Base-by-base conservation (phyloP, 2,329 filamentous ascomycete species). In the Monilinia polystroma region DNA sequence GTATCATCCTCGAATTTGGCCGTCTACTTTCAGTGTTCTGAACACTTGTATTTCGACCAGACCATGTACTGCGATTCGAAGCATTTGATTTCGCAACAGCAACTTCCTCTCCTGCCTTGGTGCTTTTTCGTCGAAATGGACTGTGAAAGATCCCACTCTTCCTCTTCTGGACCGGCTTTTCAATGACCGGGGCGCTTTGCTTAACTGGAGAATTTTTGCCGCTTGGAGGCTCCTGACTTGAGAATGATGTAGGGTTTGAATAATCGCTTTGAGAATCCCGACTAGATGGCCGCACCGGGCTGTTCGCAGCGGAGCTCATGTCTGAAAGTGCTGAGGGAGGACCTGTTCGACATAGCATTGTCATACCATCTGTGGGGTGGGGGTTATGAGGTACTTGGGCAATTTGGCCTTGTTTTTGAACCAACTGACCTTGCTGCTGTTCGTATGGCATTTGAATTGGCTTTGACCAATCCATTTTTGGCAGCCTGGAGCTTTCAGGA, bases 321-420 rank as follows among this genome's bases (percentile, higher is more conserved):
- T 89, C 87, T n/a, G 87, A 89, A 60, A 84, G 84, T 52, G 89
- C 87, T 16, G 87, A 89, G 58, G 84, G 84, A 51, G 89, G 85
- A 4, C 88, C 90, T 51, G 91, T 88, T 68, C 93, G 88, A 78
- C 94, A 98, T 70, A 97, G 90, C 86, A 98, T 96, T 0, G 94
- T 97, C 93, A 98, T 98, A 5, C 93, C 94, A 76, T 98, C 94
- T 77, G 90, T 87, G 0, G 94, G 93, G 76, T 97, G 97, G 12
- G 95, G 92, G 73, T 98, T 96, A 74, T 97, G 93, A 18, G 94
- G 93, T 3, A 96, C 85, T 18, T 86, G 79, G 4, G 87, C 83
- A 68, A 91, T 86, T 32, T 88, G 83, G 3, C 84, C 84, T 72
- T 85, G 84, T 20, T 64, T 68, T 45, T 64, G 68, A 29, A 72